Evolutionary conservation across 202 grass and related monocot species (phyloP), one percentile per base, ranked within the genome.

Genomic region (Zizania palustris): DNA sequence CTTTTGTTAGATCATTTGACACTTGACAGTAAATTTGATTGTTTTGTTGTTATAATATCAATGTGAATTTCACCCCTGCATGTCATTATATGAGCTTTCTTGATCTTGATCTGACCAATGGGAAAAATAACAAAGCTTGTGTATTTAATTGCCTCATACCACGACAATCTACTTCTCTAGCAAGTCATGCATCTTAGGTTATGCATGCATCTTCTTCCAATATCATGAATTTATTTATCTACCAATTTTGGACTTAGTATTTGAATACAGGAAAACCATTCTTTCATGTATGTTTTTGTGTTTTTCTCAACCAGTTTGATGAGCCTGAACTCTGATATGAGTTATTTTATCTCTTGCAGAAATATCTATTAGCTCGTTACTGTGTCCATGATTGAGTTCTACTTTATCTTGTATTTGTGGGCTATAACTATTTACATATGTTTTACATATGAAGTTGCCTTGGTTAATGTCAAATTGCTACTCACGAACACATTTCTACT

Each of bases 51-150:
- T 49, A 71, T 18, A 34, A 51, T 57, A 76, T 48, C 56, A 71
- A 76, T 71, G 65, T 49, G 67, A 69, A 82, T 71, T 71, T 65
- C 84, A 65, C 45, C 55, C 33, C 33, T 63, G 71, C 65, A 63
- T 49, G n/a, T 20, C n/a, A n/a, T n/a, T n/a, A n/a, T n/a, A n/a
- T n/a, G n/a, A n/a, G n/a, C n/a, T n/a, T n/a, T n/a, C n/a, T n/a
- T n/a, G n/a, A n/a, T n/a, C n/a, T n/a, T n/a, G n/a, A n/a, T n/a
- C n/a, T n/a, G n/a, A n/a, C n/a, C n/a, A n/a, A n/a, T n/a, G n/a
- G n/a, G n/a, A n/a, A n/a, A n/a, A n/a, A n/a, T n/a, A n/a, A n/a
- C n/a, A n/a, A n/a, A n/a, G n/a, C n/a, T n/a, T 62, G 9, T 35
- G n/a, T 34, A 43, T 73, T 56, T 65, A 7, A 44, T 55, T 65